Conservation (phyloP, 2,329 filamentous ascomycete genomes). For the Mycogone perniciosa region DNA sequence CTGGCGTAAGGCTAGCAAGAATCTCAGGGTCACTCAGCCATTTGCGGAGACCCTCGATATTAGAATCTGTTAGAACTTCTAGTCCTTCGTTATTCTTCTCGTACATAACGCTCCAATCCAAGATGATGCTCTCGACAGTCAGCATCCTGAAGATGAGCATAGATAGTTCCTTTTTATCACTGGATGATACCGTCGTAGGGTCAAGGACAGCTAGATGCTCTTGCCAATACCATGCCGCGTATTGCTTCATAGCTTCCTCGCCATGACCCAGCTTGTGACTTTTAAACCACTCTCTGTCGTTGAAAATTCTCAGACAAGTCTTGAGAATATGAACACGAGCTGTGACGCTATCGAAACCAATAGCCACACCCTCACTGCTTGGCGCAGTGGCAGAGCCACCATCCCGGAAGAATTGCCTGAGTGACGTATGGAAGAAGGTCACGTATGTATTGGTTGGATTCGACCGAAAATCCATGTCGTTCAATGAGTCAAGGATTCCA, state of each 20-base stretch:
- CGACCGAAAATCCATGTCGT: constrained; percentile 35
- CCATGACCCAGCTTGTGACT: constrained; percentile 22
- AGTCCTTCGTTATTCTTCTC: constrained; percentile 36
- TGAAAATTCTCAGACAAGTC: constrained; percentile 36
- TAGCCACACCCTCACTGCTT: constrained; percentile 14
- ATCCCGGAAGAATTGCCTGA: constrained; percentile 34
- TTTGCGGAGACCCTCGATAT: constrained; percentile 29
- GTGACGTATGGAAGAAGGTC: constrained; percentile 35
- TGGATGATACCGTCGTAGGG: constrained; percentile 17
- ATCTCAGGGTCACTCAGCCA: constrained; percentile 33
- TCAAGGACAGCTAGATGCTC: constrained; percentile 34
- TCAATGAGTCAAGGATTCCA: constrained; percentile 25
- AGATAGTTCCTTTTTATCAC: constrained; percentile 29
- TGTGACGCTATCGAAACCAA: constrained; percentile 30
- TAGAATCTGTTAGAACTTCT: constrained; percentile 34
- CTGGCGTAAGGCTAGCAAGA: constrained; percentile 21
- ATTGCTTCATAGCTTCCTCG: constrained; percentile 29
- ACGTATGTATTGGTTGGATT: constrained; percentile 35
- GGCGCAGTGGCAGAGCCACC: constrained; percentile 22
- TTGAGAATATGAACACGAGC: constrained; percentile 33
- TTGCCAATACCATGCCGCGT: constrained; percentile 41
- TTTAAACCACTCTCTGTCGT: constrained; percentile 25
- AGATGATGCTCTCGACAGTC: constrained; percentile 29
- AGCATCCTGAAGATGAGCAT: constrained; percentile 31
- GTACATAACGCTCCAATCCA: constrained; percentile 36